Conservation (phyloP, 495 filamentous ascomycete genomes). For the Filosporella fistucella region DNA sequence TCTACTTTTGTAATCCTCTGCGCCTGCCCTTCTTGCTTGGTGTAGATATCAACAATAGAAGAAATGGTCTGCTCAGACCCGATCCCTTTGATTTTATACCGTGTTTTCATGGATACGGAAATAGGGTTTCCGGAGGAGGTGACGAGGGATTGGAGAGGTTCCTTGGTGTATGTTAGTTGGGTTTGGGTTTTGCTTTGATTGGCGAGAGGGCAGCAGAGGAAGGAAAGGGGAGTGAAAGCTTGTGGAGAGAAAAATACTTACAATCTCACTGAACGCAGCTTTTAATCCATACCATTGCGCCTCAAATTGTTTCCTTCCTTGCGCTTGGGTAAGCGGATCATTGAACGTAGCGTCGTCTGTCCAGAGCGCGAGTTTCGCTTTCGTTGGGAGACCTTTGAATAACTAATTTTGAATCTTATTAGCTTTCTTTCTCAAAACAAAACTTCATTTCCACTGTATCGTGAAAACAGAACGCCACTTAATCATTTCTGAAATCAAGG, state of each 20-base stretch:
- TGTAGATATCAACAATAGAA: slow-evolving; percentile 41
- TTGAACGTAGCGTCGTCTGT: slow-evolving; percentile 21
- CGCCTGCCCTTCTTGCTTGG: slow-evolving; percentile 20
- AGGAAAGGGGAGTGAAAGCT: slow-evolving; percentile 14
- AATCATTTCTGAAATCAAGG: too few relatives aligned
- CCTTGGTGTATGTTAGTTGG: too few relatives aligned
- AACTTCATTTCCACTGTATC: too few relatives aligned
- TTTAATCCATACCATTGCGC: slow-evolving; percentile 24
- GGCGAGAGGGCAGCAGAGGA: too few relatives aligned
- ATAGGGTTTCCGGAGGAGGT: slow-evolving; percentile 51
- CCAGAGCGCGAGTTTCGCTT: slow-evolving; percentile 54
- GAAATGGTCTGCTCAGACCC: slow-evolving; percentile 47
- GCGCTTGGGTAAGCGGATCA: slow-evolving; percentile 19
- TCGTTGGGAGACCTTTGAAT: slow-evolving; percentile 50
- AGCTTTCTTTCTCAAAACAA: neutral
- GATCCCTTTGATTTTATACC: slow-evolving; percentile 49
- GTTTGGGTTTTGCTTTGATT: slow-evolving; percentile 29
- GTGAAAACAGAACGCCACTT: too few relatives aligned
- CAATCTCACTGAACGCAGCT: slow-evolving; percentile 20
- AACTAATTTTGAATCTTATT: slow-evolving; percentile 29
- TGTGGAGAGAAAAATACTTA: too few relatives aligned
- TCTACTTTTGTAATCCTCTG: slow-evolving; percentile 46
- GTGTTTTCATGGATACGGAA: slow-evolving; percentile 42
- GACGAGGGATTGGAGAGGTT: slow-evolving; percentile 43
- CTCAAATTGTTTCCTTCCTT: slow-evolving; percentile 19